A percentile compares a stretch with the other conserved stretches of the same genome.
phyloP scores from a whole-genome alignment of 257 asterid genomes.

The Lycium barbarum region DNA sequence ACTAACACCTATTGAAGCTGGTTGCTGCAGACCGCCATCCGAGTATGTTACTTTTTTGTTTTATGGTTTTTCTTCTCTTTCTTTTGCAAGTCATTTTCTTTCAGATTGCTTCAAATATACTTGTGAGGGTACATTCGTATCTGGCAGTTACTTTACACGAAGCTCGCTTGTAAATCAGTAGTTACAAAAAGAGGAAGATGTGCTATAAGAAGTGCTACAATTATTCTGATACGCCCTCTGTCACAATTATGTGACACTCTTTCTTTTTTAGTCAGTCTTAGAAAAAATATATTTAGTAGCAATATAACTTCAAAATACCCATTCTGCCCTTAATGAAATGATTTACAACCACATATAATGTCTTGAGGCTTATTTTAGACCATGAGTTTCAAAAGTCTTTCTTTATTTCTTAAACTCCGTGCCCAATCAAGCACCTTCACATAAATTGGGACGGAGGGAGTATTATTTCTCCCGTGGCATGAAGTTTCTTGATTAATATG shows the following conservation, averaged over 20 bases:
- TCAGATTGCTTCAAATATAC: not conserved
- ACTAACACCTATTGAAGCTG: conserved; percentile 89
- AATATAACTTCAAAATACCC: too few relatives aligned
- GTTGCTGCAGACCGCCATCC: conserved; percentile 94
- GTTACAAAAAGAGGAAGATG: not conserved
- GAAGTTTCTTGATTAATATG: not conserved
- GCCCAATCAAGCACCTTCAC: too few relatives aligned
- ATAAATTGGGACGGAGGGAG: too few relatives aligned
- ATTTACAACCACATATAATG: too few relatives aligned
- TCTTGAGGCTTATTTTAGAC: too few relatives aligned
- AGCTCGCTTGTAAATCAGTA: not conserved
- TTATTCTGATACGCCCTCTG: too few relatives aligned
- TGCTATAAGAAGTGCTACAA: not conserved
- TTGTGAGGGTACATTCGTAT: not conserved
- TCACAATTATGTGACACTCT: too few relatives aligned
- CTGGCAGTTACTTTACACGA: not conserved
- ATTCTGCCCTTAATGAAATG: too few relatives aligned
- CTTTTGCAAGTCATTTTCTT: not conserved
- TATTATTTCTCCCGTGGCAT: not conserved
- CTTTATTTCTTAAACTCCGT: too few relatives aligned
- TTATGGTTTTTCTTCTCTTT: conserved; percentile 8
- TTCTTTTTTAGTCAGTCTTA: too few relatives aligned
- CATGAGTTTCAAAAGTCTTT: too few relatives aligned
- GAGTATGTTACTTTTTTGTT: conserved; percentile 56
- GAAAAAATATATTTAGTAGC: too few relatives aligned